Percentiles rank a stretch among this genome's conserved stretches.
Conservation (phyloP, 2,329 filamentous ascomycete species). For the Venturia pyrina region DNA sequence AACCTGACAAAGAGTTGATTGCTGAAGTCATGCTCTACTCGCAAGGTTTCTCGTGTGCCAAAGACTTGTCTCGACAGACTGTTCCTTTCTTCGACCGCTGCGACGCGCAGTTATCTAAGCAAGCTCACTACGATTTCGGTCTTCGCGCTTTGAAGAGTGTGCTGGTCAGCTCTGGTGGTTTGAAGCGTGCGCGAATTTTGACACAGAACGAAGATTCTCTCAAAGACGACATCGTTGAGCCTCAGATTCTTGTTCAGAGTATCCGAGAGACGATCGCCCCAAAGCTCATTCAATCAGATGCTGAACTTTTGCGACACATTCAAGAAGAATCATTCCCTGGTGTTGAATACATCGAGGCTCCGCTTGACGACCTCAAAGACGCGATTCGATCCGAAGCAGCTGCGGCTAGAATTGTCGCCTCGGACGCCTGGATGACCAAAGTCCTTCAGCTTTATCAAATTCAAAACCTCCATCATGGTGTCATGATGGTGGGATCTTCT, state of each 20-base stretch:
- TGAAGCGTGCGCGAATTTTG: constrained; percentile 76
- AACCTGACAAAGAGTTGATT: constrained; percentile 98
- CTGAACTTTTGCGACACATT: constrained; percentile 75
- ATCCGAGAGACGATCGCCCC: constrained; percentile 96
- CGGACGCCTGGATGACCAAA: constrained; percentile 95
- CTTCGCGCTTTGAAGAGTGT: constrained; percentile 97
- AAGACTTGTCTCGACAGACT: constrained; percentile 84
- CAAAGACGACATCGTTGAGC: constrained; percentile 69
- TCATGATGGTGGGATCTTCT: constrained; percentile 99
- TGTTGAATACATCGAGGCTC: constrained; percentile 84
- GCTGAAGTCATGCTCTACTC: constrained; percentile 99
- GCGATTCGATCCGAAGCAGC: constrained; percentile 75
- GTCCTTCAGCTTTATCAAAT: constrained; percentile 96
- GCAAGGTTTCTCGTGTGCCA: constrained; percentile 95
- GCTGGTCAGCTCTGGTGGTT: constrained; percentile 88
- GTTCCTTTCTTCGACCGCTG: constrained; percentile 98
- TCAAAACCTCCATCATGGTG: constrained; percentile 94
- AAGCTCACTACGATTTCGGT: constrained; percentile 98
- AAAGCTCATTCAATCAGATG: constrained; percentile 88
- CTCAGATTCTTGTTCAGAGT: constrained; percentile 97
- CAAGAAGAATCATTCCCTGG: constrained; percentile 84
- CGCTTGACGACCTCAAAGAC: constrained; percentile 65
- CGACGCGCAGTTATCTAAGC: constrained; percentile 70
- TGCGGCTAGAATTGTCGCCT: constrained; percentile 80
- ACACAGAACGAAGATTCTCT: constrained; percentile 43